Conservation (phyloP, 116 monocot genomes). For the Cymodocea nodosa region DNA sequence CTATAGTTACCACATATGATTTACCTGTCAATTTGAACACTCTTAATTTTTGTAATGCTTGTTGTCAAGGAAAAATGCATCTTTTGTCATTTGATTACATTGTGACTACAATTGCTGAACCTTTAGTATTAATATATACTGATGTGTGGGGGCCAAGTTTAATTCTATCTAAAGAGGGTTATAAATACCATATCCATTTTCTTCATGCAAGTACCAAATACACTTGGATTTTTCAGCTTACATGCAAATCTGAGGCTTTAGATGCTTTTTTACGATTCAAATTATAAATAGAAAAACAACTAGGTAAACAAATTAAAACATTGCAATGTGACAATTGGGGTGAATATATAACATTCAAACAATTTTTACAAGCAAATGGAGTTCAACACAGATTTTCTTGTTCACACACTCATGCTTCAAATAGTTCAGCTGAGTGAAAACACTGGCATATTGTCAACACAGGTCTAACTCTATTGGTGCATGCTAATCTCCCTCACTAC, state of each 20-base stretch:
- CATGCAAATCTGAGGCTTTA: not conserved
- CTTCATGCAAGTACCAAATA: not conserved
- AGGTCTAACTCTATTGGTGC: not conserved
- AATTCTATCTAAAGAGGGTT: not conserved
- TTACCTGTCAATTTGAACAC: too few species aligned
- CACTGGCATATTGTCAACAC: not conserved
- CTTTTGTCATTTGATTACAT: too few species aligned
- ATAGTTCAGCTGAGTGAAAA: not conserved
- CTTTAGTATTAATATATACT: too few species aligned
- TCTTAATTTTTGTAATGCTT: too few species aligned
- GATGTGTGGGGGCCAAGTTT: too few species aligned
- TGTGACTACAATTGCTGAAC: too few species aligned
- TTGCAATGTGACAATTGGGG: too few species aligned
- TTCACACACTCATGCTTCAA: not conserved
- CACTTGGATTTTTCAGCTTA: not conserved
- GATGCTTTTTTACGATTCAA: not conserved
- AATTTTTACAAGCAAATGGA: not conserved
- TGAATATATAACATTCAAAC: not conserved
- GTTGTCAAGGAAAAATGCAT: too few species aligned
- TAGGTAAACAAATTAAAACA: not conserved
- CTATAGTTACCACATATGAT: too few species aligned
- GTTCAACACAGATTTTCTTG: not conserved
- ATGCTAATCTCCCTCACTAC: not conserved
- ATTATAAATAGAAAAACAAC: not conserved
- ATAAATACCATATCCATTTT: not conserved